Evolutionary conservation across 2,329 filamentous ascomycete genomes (phyloP).

Genomic region (Trichoderma afroharzianum): DNA sequence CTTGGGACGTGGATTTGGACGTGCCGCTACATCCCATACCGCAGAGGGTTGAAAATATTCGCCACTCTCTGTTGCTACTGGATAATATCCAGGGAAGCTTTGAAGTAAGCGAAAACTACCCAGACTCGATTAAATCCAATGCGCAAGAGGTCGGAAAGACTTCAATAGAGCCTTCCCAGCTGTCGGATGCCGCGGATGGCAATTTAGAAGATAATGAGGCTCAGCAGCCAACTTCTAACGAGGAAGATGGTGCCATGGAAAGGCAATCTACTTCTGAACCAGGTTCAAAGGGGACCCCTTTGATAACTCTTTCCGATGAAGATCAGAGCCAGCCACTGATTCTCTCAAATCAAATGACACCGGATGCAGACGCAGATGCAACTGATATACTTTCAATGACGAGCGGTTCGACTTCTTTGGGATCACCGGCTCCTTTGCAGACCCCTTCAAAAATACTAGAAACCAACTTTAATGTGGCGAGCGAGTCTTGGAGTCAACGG

Average conservation of each 20-base stretch:
- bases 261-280: background rate
- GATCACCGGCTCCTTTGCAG: background rate
- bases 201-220: background rate
- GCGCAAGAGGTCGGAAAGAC: background rate
- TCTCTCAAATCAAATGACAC: background rate
- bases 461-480: background rate
- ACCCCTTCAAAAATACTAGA: conserved; percentile 13
- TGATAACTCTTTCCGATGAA: background rate
- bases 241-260: background rate
- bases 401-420: background rate
- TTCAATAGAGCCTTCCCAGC: background rate
- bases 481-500: background rate
- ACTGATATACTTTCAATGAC: background rate
- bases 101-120: background rate
- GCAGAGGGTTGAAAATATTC: conserved; percentile 24
- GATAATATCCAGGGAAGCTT: conserved; percentile 7
- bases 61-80: conserved; percentile 26
- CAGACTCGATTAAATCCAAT: background rate
- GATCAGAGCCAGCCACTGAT: background rate
- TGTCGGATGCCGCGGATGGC: background rate
- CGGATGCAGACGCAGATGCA: background rate
- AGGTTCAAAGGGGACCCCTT: background rate
- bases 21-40: conserved; percentile 33
- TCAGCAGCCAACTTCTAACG: background rate
- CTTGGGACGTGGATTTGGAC: conserved; percentile 18